Evolutionary conservation across 176 grass and related monocot species (phyloP), one percentile per base, ranked within the genome.

Genomic region (Triticum monococcum): DNA sequence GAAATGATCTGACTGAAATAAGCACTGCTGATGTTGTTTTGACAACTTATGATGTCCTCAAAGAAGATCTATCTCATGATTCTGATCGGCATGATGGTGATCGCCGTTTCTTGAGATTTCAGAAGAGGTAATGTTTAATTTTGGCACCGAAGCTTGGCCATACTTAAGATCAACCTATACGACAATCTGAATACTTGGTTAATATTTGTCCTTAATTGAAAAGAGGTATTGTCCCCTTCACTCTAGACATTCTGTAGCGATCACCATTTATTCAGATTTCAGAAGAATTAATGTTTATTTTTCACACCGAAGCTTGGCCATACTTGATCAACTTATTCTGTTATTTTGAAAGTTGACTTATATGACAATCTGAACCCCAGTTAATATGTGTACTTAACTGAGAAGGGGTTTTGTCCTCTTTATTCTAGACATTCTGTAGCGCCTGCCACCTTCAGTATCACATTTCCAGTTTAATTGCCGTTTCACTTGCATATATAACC

Each of bases 61-160:
- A 95, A 92, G 96, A 98, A 92, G 96, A 98, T 87, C 79, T 98
- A 78, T 98, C 93, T 25, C 93, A 98, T 93, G 96, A 98, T 91
- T 92, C 87, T 89, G 96, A 98, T 81, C 89, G 91, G 59, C 91
- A 98, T 76, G 83, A 92, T 89, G 96, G 93, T 45, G 93, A 98
- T 83, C 91, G 91, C 20, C 89, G 75, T 28, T 95, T 95, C 81
- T 90, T 98, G 68, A 95, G 96, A 87, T 98, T 89, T 78, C 91
- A 98, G 70, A 98, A 98, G 86, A 95, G 92, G 96, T 95, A 91
- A 89, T 46, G 28, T 65, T 72, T 88, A 68, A 18, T 67, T 66
- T 78, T 68, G 8, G 37, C 43, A 16, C 3, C 23, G 32, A 85
- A 77, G 37, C n/a, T 70, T 78, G 25, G 5, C 65, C 83, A 26